Conservation (phyloP, 73 alveolate species). For the Blepharisma stoltei region DNA sequence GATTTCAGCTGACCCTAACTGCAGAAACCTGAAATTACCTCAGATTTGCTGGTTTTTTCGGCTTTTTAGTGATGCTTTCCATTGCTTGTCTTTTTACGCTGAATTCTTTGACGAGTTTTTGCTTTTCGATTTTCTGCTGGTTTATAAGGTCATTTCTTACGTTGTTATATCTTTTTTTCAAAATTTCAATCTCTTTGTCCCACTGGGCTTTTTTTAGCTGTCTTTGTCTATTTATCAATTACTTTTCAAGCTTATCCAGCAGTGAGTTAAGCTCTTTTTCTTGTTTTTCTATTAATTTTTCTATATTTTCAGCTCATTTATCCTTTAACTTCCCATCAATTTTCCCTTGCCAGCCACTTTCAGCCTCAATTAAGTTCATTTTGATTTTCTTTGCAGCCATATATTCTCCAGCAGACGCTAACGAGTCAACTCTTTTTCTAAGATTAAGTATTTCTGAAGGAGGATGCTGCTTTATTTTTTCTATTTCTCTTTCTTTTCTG, state of each 20-base stretch:
- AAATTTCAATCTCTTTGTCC: conserved; percentile 23
- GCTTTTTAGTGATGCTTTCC: conserved; percentile 12
- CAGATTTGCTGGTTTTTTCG: background rate
- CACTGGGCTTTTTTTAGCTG: conserved; percentile 16
- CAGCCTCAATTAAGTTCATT: background rate
- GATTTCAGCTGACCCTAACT: no score
- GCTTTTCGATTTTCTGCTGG: conserved; percentile 27
- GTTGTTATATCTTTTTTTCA: conserved; percentile 20
- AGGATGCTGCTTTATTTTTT: conserved; percentile 13
- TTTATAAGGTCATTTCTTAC: background rate
- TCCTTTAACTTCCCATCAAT: conserved; percentile 15
- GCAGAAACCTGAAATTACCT: no score
- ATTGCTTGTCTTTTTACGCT: conserved; percentile 25
- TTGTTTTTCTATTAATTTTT: conserved; percentile 7
- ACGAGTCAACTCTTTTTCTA: conserved; percentile 20
- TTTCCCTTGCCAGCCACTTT: background rate
- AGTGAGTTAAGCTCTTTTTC: conserved; percentile 15
- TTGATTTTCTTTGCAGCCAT: conserved; percentile 17
- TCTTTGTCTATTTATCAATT: background rate
- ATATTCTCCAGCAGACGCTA: conserved; percentile 32
- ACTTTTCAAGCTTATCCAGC: conserved; percentile 13
- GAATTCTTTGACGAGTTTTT: conserved; percentile 19
- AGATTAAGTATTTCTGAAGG: conserved; percentile 24
- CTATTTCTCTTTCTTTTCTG: conserved; percentile 16
- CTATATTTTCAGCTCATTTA: background rate